Base-by-base conservation (phyloP, 768 basidiomycete species). In the Floccularia luteovirens region DNA sequence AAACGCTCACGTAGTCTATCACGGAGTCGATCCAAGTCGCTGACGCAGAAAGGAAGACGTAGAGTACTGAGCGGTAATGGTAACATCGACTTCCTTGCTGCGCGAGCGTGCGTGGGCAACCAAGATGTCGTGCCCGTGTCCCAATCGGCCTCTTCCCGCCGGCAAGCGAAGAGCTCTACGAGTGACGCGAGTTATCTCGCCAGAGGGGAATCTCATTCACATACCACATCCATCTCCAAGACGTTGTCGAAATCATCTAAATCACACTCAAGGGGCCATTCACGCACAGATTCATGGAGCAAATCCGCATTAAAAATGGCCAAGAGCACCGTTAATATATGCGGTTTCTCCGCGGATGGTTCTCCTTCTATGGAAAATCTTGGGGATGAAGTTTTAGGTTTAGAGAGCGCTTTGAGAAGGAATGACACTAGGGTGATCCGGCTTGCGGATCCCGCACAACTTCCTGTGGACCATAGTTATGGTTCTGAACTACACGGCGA, bases 101-200 rank as follows among this genome's bases (percentile, higher is more conserved):
- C 80, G 2, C 72, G 77, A 14, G 78, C 83, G 0, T 64, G 79
- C 25, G 63, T 86, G 1, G 85, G 85, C 3, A 74, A 69, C 47
- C 85, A 88, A 60, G 59, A 68, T 31, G 49, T 70, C 14, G 65
- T 75, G 22, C 77, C 81, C 0, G 59, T 60, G 14, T 51, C 64
- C 24, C 43, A 54, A 46, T 31, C 52, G 31, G 35, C 49, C 42
- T 22, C 42, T 31, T 42, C 48, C 34, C 30, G 42, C 17, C 41
- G 53, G 6, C 53, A 53, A 45, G 43, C 46, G 16, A 47, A 56
- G 13, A 51, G 44, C 24, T 47, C 50, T 22, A 36, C 45, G 17
- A 48, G 41, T 13, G 46, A 46, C 23, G 41, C 32, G 33, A 48
- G 44, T 13, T 38, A 45, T 5, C 43, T 31, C n/a, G 42, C 45